Base-by-base conservation (phyloP, 345 rosid species). In the Eucalyptus viminalis region DNA sequence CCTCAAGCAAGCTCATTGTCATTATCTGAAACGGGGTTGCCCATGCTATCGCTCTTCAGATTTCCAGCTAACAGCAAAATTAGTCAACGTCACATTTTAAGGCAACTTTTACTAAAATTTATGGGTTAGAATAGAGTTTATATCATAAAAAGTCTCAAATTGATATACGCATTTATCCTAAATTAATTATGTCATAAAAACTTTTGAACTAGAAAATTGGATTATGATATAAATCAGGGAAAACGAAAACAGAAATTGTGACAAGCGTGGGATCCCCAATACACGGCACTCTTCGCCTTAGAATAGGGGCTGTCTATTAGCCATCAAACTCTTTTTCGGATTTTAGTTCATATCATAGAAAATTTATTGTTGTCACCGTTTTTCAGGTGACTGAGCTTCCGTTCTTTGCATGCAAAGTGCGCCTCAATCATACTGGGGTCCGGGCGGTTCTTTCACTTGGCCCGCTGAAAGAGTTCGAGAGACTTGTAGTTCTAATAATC, bases 381-480 rank as follows among this genome's bases (percentile, higher is more conserved):
- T 80, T 89, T 54, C 60, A 97, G 99, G 99, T 97, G 88, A 97
- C 99, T 19, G 99, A 98, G 89, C 99, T 97, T 80, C 98, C 99
- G 67, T 98, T 95, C 95, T 98, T 98, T 13, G 97, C 99, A 87
- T 92, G 97, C 60, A 98, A 97, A 90, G 97, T 98, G 86, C 94
- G 94, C 62, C 93, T 98, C 8, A 96, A 98, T 27, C 95, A 97
- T 47, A 87, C 83, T 89, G 99, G 99, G 90, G 34, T 14, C 7
- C 16, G 3, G 1, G 34, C 6, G 1, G 69, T 62, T 62, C 69
- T 27, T 27, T 14, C 97, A 83, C 95, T 98, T 8, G 99, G 98
- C 47, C 97, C 95, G 5, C 89, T 97, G 89, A 97, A 94, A 37
- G 99, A 95, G 85, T 93, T 93, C 21, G 99, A 97, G 90, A 97